Conservation (phyloP, 2,329 filamentous ascomycete species). For the Fusarium acutatum region DNA sequence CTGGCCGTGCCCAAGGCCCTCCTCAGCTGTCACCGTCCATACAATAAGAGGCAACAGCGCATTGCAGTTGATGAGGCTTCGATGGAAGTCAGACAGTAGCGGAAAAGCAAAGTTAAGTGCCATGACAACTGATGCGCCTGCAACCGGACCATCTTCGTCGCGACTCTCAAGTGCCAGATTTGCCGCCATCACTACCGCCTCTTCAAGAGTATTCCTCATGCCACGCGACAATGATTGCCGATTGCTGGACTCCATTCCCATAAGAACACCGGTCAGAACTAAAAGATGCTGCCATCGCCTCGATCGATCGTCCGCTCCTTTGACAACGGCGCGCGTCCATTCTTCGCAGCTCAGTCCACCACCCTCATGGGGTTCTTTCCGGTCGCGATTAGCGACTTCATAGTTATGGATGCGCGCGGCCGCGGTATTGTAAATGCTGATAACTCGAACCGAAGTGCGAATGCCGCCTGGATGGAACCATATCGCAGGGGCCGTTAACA, state of each 20-base stretch:
- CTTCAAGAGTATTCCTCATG: constrained; percentile 74
- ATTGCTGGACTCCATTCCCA: constrained; percentile 76
- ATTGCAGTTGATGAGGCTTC: constrained; percentile 70
- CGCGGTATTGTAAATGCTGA: constrained; percentile 77
- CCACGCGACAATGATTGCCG: constrained; percentile 69
- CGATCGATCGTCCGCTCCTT: constrained; percentile 66
- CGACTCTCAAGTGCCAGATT: constrained; percentile 75
- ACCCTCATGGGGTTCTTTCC: constrained; percentile 45
- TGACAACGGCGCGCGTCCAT: constrained; percentile 66
- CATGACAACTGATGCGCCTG: constrained; percentile 67
- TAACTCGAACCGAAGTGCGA: constrained; percentile 69
- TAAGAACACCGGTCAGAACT: constrained; percentile 79
- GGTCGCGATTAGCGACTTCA: constrained; percentile 52
- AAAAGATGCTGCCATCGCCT: constrained; percentile 84
- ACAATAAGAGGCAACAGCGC: constrained; percentile 74
- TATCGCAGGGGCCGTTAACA: constrained; percentile 75
- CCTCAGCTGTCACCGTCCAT: constrained; percentile 71
- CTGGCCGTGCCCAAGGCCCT: constrained; percentile 79
- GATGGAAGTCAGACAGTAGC: constrained; percentile 69
- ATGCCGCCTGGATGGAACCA: constrained; percentile 71
- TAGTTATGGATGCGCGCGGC: constrained; percentile 62
- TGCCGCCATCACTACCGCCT: constrained; percentile 75
- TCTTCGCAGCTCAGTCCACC: constrained; percentile 58
- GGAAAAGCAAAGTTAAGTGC: constrained; percentile 82
- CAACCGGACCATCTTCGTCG: constrained; percentile 51